Conservation (phyloP, 495 filamentous ascomycete genomes). For the Clavariopsis aquatica region DNA sequence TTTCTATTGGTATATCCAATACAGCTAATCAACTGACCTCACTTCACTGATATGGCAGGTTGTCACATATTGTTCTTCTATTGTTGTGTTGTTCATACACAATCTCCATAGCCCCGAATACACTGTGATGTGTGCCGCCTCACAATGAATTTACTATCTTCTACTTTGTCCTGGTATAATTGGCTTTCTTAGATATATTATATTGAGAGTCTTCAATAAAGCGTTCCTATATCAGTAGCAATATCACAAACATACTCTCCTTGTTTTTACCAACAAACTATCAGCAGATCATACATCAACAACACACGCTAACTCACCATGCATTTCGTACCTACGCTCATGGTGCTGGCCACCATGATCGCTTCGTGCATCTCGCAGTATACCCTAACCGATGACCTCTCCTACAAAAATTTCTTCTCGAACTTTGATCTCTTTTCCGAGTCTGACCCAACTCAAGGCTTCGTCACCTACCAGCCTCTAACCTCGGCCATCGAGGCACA, state of each 20-base stretch:
- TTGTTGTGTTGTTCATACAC: conserved; percentile 5
- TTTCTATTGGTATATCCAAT: neutral
- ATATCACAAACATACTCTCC: neutral
- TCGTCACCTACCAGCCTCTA: conserved; percentile 36
- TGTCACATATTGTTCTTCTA: neutral
- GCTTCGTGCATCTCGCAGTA: conserved; percentile 38
- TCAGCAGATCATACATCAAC: too few species aligned
- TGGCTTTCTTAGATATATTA: too few species aligned
- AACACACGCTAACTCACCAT: conserved; percentile 1
- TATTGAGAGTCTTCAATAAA: too few species aligned
- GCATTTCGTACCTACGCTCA: neutral
- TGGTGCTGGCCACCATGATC: conserved; percentile 36
- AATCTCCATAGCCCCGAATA: conserved; percentile 8
- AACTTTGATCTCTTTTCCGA: conserved; percentile 53
- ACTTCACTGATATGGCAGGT: neutral
- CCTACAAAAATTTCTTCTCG: conserved; percentile 54
- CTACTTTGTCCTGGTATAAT: neutral
- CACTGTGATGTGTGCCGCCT: neutral
- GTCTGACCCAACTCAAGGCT: conserved; percentile 41
- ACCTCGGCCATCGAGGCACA: conserved; percentile 19
- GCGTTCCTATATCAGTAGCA: too few species aligned
- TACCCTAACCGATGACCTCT: conserved; percentile 50
- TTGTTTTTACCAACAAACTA: neutral
- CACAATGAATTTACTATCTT: neutral
- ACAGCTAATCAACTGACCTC: neutral